Evolutionary conservation across 441 rosid genomes (phyloP).

Genomic region (Erodium chrysanthum): DNA sequence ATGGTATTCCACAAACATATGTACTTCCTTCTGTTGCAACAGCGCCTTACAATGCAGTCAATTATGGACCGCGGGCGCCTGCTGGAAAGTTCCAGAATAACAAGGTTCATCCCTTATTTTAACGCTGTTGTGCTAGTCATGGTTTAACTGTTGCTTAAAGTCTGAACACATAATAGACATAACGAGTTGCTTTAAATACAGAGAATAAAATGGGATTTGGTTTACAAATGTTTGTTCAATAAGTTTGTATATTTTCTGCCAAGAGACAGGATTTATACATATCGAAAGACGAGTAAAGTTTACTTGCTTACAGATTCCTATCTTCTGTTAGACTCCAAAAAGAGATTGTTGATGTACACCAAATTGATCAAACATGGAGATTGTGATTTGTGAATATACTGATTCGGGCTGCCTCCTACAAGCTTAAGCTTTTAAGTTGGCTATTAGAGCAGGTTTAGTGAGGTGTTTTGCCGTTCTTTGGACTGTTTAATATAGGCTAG

Average conservation of each 20-base stretch:
- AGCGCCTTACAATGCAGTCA: slow-evolving; percentile 52
- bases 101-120: slow-evolving; percentile 48
- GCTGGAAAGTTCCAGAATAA: slow-evolving; percentile 73
- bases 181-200: background rate
- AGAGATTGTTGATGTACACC: too few species aligned
- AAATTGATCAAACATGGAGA: background rate
- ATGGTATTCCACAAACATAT: slow-evolving; percentile 52
- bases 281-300: background rate
- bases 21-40: slow-evolving; percentile 74
- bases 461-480: background rate
- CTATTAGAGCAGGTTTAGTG: background rate
- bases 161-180: background rate
- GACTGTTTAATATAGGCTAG: background rate
- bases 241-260: background rate
- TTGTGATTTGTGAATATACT: background rate
- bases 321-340: background rate
- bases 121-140: background rate
- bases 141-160: background rate
- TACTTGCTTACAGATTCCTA: background rate
- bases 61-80: slow-evolving; percentile 59
- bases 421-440: background rate
- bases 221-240: background rate
- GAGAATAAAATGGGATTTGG: background rate
- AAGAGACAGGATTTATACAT: background rate
- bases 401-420: background rate